Conservation (phyloP, 352 stramenopile species). For the Pythium vanterpoolii region DNA sequence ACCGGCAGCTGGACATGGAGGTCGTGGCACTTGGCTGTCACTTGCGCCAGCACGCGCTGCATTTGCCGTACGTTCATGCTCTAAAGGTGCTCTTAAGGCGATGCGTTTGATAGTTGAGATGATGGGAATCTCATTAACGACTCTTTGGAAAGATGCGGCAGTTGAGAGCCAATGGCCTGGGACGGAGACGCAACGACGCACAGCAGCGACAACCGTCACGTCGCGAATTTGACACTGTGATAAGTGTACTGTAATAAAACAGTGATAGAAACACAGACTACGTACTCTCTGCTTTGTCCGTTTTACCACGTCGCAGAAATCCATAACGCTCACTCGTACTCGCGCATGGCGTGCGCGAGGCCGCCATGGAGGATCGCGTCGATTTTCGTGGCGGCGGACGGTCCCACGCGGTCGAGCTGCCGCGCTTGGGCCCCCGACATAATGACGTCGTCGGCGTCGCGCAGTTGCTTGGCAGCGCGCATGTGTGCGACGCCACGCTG, state of each 20-base stretch:
- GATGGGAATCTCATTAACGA: not conserved
- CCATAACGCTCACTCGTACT: slow-evolving; percentile 32
- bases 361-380: slow-evolving; percentile 56
- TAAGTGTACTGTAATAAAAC: not conserved
- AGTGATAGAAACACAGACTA: not conserved
- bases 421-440: slow-evolving; percentile 55
- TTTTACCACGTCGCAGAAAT: not conserved
- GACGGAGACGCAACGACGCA: slow-evolving; percentile 2
- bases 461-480: slow-evolving; percentile 57
- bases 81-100: not conserved
- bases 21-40: slow-evolving; percentile 59
- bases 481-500: slow-evolving; percentile 55
- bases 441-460: slow-evolving; percentile 37
- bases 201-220: not conserved
- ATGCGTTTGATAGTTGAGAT: not conserved
- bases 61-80: slow-evolving; percentile 64
- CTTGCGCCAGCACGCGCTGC: slow-evolving; percentile 52
- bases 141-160: slow-evolving; percentile 13
- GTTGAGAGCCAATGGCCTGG: not conserved
- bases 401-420: slow-evolving; percentile 45
- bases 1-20: slow-evolving; percentile 50
- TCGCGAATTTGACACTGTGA: not conserved
- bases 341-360: slow-evolving; percentile 38
- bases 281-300: not conserved
- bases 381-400: slow-evolving; percentile 49